phyloP scores from a whole-genome alignment of 768 basidiomycete genomes.

The Udeniomyces megalosporus region DNA sequence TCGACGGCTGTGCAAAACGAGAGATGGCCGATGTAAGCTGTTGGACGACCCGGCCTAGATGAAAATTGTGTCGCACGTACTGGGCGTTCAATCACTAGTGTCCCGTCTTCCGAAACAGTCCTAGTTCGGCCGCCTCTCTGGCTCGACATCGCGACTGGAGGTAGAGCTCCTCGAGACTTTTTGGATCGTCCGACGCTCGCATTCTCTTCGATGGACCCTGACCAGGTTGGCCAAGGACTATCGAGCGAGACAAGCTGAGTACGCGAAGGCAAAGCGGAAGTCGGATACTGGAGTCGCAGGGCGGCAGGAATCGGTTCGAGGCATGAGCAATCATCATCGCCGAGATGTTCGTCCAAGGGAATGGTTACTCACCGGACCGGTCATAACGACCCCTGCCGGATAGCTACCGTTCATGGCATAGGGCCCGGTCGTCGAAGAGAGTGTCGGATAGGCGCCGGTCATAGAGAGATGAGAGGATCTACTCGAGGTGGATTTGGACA shows the following conservation, averaged over 20 bases:
- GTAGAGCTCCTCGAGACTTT: background rate
- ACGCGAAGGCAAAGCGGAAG: background rate
- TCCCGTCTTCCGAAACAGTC: no score
- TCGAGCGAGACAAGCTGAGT: background rate
- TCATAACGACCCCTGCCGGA: background rate
- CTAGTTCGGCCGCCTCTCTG: background rate
- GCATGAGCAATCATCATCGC: background rate
- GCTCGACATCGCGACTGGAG: background rate
- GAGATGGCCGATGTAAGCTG: background rate
- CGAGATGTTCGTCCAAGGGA: background rate
- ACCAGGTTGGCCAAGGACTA: conserved; percentile 2
- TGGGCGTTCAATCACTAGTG: no score
- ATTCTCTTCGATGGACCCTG: background rate
- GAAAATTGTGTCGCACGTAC: background rate
- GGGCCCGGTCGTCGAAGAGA: background rate
- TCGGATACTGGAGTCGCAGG: background rate
- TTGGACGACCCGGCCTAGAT: background rate
- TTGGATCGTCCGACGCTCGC: background rate
- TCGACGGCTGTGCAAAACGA: background rate
- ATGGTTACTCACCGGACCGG: conserved; percentile 1
- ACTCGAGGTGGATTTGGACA: background rate
- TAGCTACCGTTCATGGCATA: background rate
- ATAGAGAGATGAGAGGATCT: background rate
- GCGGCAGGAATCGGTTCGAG: no score
- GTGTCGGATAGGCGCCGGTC: background rate